A percentile compares a stretch with the other conserved stretches of the same genome.
phyloP scores from a whole-genome alignment of 73 alveolate species.

The Paramecium bursaria region DNA sequence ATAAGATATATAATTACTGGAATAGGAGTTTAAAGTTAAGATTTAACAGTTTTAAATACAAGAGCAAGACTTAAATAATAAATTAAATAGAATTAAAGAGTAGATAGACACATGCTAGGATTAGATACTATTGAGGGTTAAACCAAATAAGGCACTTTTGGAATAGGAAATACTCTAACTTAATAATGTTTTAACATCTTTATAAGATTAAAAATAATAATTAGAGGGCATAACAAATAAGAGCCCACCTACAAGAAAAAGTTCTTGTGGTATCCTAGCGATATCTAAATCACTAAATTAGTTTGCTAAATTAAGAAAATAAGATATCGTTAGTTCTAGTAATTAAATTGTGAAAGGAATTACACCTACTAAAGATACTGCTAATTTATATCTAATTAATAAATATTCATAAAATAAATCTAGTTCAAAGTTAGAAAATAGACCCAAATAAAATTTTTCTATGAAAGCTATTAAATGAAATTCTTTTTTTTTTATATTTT shows the following conservation, averaged over 20 bases:
- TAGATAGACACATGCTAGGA: conserved; percentile 6
- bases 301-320: conserved; percentile 14
- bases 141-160: conserved; percentile 36
- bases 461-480: background rate
- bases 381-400: background rate
- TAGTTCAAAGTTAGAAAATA: background rate
- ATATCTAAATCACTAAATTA: conserved; percentile 52
- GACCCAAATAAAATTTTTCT: background rate
- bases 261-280: conserved; percentile 36
- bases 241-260: conserved; percentile 8
- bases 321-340: background rate
- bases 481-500: background rate
- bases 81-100: conserved; percentile 4
- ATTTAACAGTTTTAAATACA: conserved; percentile 14
- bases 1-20: conserved; percentile 9
- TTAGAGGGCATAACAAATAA: conserved; percentile 6
- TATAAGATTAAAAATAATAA: conserved; percentile 16
- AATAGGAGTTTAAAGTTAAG: conserved; percentile 23
- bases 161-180: conserved; percentile 20
- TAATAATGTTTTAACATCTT: conserved; percentile 13
- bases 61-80: conserved; percentile 24
- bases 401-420: background rate
- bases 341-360: conserved; percentile 46
- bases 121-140: background rate
- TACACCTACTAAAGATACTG: conserved; percentile 40